Evolutionary conservation across 2,329 filamentous ascomycete genomes (phyloP).

Genomic region (Orbilia quercus): DNA sequence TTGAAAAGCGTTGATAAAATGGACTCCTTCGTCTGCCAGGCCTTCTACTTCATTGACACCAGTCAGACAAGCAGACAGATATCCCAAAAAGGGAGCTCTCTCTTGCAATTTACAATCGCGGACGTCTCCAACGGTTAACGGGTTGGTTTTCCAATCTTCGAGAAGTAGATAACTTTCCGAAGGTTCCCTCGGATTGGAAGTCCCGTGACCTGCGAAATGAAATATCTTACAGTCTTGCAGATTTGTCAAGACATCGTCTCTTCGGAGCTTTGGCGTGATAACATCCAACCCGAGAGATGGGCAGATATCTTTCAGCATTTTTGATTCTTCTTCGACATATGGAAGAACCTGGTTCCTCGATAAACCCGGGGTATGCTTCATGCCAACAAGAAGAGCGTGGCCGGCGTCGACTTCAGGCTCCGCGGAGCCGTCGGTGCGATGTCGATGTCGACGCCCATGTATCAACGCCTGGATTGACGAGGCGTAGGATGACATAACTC

Average conservation of each 20-base stretch:
- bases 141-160: constrained; percentile 28
- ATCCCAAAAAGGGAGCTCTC: constrained; percentile 9
- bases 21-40: constrained; percentile 26
- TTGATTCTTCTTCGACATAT: constrained; percentile 16
- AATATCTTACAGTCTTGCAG: constrained; percentile 15
- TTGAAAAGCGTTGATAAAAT: constrained; percentile 39
- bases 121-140: constrained; percentile 18
- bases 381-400: constrained; percentile 20
- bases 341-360: constrained; percentile 23
- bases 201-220: constrained; percentile 37
- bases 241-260: constrained; percentile 7
- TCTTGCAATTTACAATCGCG: constrained; percentile 11
- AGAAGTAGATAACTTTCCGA: constrained; percentile 26
- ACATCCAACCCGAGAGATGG: not conserved
- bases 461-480: constrained; percentile 19
- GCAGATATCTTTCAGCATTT: not conserved
- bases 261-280: not conserved
- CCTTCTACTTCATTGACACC: constrained; percentile 7
- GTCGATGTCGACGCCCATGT: constrained; percentile 7
- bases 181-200: constrained; percentile 16
- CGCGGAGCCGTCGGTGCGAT: not conserved
- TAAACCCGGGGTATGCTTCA: constrained; percentile 26
- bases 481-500: constrained; percentile 36
- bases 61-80: constrained; percentile 33
- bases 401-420: not conserved